Conservation (phyloP, 306 rosid genomes). For the Senna siamea region DNA sequence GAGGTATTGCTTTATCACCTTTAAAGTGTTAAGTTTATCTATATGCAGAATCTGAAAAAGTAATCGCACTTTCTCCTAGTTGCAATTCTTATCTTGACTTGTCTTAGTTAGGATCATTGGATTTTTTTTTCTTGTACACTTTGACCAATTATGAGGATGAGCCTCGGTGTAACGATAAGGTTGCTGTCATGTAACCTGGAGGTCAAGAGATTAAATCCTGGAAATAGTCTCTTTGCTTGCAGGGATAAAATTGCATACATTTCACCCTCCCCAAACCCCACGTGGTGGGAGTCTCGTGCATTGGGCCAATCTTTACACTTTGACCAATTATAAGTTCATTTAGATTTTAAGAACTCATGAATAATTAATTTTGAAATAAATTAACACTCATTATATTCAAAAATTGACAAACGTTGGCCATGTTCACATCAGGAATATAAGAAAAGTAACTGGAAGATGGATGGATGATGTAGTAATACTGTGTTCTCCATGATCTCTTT, state of each 20-base stretch:
- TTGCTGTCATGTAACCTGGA: too few species aligned
- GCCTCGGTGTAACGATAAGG: too few species aligned
- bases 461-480: neutral
- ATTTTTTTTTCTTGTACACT: slow-evolving; percentile 16
- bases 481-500: neutral
- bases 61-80: neutral
- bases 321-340: slow-evolving; percentile 21
- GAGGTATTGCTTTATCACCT: slow-evolving; percentile 63
- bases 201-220: too few species aligned
- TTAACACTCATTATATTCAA: neutral
- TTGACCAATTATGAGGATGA: neutral
- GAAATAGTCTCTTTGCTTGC: too few species aligned
- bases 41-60: neutral
- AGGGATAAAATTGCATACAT: too few species aligned
- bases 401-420: neutral
- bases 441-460: neutral
- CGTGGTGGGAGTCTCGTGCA: too few species aligned
- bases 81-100: slow-evolving; percentile 8
- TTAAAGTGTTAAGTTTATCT: neutral
- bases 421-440: neutral
- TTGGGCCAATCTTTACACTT: neutral
- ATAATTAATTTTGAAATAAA: neutral
- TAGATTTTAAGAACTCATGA: slow-evolving; percentile 6
- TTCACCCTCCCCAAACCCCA: too few species aligned
- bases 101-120: neutral